phyloP scores from a whole-genome alignment of 1,284 basidiomycete species.

The Hymenochaete sp. region DNA sequence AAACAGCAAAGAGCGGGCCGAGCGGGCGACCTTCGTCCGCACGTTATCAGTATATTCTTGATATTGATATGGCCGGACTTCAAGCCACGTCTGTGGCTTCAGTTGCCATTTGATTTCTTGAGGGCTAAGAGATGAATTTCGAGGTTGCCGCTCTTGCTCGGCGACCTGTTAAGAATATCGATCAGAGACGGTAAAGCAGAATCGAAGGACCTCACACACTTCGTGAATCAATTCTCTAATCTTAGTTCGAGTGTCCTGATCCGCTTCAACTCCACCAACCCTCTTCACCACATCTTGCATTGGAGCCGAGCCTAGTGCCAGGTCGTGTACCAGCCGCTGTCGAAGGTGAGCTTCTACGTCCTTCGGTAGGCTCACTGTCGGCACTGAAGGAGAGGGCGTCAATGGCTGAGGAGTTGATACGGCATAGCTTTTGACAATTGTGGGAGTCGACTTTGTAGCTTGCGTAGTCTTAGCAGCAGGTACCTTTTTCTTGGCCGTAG shows the following conservation, averaged over 20 bases:
- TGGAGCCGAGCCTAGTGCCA: slow-evolving; percentile 15
- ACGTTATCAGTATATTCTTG: slow-evolving; percentile 38
- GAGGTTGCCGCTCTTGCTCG: slow-evolving; percentile 31
- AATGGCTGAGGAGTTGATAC: slow-evolving; percentile 8
- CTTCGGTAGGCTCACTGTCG: slow-evolving; percentile 4
- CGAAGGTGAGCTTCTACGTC: slow-evolving; percentile 4
- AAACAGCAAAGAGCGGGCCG: slow-evolving; percentile 38
- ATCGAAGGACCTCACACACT: slow-evolving; percentile 26
- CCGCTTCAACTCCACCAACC: slow-evolving; percentile 20
- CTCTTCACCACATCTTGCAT: slow-evolving; percentile 17
- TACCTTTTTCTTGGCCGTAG: slow-evolving; percentile 23
- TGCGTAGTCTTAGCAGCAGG: slow-evolving; percentile 23
- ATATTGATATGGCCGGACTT: slow-evolving; percentile 61
- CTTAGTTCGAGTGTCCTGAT: slow-evolving; percentile 16
- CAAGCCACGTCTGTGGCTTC: slow-evolving; percentile 47
- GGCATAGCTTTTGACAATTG: slow-evolving; percentile 21
- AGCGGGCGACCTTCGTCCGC: slow-evolving; percentile 37
- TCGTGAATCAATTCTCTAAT: slow-evolving; percentile 34
- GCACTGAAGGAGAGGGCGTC: not conserved
- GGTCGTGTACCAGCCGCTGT: slow-evolving; percentile 17
- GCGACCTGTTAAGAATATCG: slow-evolving; percentile 35
- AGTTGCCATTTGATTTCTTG: slow-evolving; percentile 36
- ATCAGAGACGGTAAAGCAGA: slow-evolving; percentile 1
- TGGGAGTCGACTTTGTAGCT: slow-evolving; percentile 16
- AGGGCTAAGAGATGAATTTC: slow-evolving; percentile 27